Evolutionary conservation across 2,329 filamentous ascomycete species (phyloP).

Genomic region (Penicillium italicum): DNA sequence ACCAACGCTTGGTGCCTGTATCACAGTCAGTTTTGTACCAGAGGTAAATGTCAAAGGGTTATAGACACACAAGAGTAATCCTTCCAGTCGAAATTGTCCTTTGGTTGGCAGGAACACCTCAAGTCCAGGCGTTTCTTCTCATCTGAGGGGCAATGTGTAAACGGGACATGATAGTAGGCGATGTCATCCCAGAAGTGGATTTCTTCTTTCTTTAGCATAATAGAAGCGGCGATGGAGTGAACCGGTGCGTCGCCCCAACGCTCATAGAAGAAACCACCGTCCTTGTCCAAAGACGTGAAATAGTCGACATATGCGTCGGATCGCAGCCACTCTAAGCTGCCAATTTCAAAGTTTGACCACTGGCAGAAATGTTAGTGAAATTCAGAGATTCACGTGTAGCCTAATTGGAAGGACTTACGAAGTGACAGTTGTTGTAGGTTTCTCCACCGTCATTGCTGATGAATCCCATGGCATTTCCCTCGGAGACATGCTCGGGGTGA

Average conservation of each 20-base stretch:
- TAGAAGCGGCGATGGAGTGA: slow-evolving; percentile 88
- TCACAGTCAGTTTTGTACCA: slow-evolving; percentile 6
- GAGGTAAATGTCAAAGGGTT: background rate
- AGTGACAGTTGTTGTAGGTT: slow-evolving; percentile 95
- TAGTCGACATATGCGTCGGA: slow-evolving; percentile 85
- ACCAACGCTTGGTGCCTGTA: slow-evolving; percentile 80
- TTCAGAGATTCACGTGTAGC: background rate
- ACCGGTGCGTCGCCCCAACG: slow-evolving; percentile 97
- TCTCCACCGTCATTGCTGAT: slow-evolving; percentile 87
- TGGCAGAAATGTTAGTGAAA: slow-evolving; percentile 36
- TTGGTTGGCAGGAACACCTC: slow-evolving; percentile 91
- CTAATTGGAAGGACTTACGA: slow-evolving; percentile 57
- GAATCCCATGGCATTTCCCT: slow-evolving; percentile 85
- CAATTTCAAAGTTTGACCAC: slow-evolving; percentile 99
- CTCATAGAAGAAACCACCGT: slow-evolving; percentile 98
- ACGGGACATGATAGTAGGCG: slow-evolving; percentile 95
- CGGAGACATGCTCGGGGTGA: slow-evolving; percentile 80
- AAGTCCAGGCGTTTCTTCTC: slow-evolving; percentile 79
- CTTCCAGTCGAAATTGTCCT: slow-evolving; percentile 99
- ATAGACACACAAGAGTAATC: slow-evolving; percentile 81
- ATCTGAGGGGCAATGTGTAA: slow-evolving; percentile 93
- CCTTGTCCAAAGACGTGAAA: slow-evolving; percentile 81
- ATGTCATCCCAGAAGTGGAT: slow-evolving; percentile 99
- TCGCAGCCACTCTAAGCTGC: slow-evolving; percentile 88
- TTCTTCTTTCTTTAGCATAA: slow-evolving; percentile 87